Evolutionary conservation across 768 basidiomycete species (phyloP).

Genomic region (Sarcomyxa edulis): DNA sequence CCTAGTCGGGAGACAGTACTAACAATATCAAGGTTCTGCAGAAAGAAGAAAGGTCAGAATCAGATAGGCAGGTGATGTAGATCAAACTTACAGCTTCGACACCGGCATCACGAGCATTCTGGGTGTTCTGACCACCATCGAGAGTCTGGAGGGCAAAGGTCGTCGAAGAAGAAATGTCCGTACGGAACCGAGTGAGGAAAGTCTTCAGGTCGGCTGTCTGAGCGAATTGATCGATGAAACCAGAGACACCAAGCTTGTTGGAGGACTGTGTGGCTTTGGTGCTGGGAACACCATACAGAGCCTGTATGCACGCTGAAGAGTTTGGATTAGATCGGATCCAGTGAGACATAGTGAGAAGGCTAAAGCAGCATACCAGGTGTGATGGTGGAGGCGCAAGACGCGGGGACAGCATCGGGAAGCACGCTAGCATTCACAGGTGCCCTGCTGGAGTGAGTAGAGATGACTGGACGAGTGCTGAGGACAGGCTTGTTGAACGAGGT

Average conservation of each 20-base stretch:
- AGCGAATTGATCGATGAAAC: slow-evolving; percentile 27
- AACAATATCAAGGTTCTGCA: slow-evolving; percentile 22
- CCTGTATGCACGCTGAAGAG: slow-evolving; percentile 28
- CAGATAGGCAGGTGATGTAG: no score
- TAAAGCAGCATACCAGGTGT: no score
- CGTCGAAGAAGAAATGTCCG: slow-evolving; percentile 25
- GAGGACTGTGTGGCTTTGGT: slow-evolving; percentile 21
- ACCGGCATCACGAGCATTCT: slow-evolving; percentile 21
- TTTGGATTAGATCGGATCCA: no score
- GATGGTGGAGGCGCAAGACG: slow-evolving; percentile 19
- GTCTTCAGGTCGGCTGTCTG: slow-evolving; percentile 21
- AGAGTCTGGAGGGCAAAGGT: slow-evolving; percentile 28
- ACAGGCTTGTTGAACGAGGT: slow-evolving; percentile 20
- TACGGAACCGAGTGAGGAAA: slow-evolving; percentile 20
- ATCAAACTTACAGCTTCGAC: slow-evolving; percentile 29
- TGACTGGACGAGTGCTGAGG: slow-evolving; percentile 11
- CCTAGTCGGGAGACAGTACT: no score
- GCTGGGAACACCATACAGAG: slow-evolving; percentile 27
- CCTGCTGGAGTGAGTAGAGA: slow-evolving; percentile 14
- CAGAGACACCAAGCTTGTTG: slow-evolving; percentile 24
- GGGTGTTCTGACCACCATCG: slow-evolving; percentile 30
- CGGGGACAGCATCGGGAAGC: slow-evolving; percentile 19
- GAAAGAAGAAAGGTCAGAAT: background rate
- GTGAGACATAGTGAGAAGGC: no score
- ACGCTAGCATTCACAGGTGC: slow-evolving; percentile 7